Conservation (phyloP, 2,329 filamentous ascomycete species). For the Fusarium sublunatum region DNA sequence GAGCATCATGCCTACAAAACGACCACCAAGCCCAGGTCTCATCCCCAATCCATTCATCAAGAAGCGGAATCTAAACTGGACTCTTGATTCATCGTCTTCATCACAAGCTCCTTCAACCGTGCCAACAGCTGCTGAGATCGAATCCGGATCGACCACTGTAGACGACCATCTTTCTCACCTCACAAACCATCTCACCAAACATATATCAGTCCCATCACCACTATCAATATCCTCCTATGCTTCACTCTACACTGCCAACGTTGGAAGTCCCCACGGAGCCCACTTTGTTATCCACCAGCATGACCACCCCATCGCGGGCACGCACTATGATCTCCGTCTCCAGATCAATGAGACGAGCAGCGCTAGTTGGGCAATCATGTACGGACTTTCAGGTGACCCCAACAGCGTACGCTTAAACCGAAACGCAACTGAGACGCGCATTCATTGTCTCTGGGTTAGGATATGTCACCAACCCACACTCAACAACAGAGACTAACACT, state of each 20-base stretch:
- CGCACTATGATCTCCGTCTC: conserved; percentile 75
- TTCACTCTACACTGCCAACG: conserved; percentile 52
- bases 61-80: conserved; percentile 59
- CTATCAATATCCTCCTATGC: conserved; percentile 52
- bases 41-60: conserved; percentile 61
- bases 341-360: conserved; percentile 76
- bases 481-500: not conserved
- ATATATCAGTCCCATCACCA: conserved; percentile 45
- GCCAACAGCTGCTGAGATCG: conserved; percentile 52
- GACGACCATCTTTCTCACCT: conserved; percentile 57
- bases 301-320: conserved; percentile 75
- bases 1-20: conserved; percentile 43
- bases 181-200: conserved; percentile 47
- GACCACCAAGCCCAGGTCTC: conserved; percentile 49
- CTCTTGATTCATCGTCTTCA: conserved; percentile 42
- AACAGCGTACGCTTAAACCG: conserved; percentile 65
- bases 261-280: conserved; percentile 50
- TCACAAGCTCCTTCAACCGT: conserved; percentile 1
- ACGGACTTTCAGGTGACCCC: conserved; percentile 68
- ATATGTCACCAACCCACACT: conserved; percentile 43
- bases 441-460: conserved; percentile 67
- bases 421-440: conserved; percentile 70
- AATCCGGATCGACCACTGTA: conserved; percentile 53
- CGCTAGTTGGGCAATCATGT: conserved; percentile 73
- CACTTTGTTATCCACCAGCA: conserved; percentile 80